These are phyloP conservation scores for Mallotus nudiflorus DNA, from an alignment of 345 rosid species.

Conservation along the genomic window DNA sequence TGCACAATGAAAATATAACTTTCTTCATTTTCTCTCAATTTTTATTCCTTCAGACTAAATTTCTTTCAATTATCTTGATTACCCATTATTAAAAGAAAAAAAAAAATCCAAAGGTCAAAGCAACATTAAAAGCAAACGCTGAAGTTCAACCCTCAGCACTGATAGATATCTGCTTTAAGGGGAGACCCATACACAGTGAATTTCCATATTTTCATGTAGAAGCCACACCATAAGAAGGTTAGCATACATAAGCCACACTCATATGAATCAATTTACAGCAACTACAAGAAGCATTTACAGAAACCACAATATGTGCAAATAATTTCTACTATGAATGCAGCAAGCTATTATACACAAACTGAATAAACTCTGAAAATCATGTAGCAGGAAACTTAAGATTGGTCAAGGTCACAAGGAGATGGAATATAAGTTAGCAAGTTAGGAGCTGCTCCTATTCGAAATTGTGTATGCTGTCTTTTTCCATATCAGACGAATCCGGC, in stretches of 20 bases:
- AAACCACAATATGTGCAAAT: not conserved
- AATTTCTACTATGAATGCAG: constrained; percentile 4
- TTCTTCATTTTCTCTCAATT: too few species aligned
- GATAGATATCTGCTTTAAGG: too few species aligned
- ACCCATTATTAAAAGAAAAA: too few species aligned
- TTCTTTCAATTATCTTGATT: too few species aligned
- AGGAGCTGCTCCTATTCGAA: constrained; percentile 29
- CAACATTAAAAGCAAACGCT: too few species aligned
- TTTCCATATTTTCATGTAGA: too few species aligned
- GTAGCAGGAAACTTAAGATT: not conserved
- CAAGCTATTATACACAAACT: constrained; percentile 6
- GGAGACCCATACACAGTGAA: too few species aligned
- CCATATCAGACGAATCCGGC: constrained; percentile 51
- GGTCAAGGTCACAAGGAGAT: not conserved
- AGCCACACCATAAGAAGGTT: too few species aligned
- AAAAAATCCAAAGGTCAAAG: too few species aligned
- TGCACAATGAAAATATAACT: too few species aligned
- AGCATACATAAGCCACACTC: not conserved
- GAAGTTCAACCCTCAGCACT: too few species aligned
- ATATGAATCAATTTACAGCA: constrained; percentile 11
- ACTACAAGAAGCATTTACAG: constrained; percentile 24
- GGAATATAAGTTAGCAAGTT: constrained; percentile 10
- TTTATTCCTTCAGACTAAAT: too few species aligned
- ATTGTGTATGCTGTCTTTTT: constrained; percentile 35
- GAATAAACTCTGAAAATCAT: not conserved